phyloP scores from a whole-genome alignment of 1,284 basidiomycete genomes.

The Cryptococcus maquisensis region DNA sequence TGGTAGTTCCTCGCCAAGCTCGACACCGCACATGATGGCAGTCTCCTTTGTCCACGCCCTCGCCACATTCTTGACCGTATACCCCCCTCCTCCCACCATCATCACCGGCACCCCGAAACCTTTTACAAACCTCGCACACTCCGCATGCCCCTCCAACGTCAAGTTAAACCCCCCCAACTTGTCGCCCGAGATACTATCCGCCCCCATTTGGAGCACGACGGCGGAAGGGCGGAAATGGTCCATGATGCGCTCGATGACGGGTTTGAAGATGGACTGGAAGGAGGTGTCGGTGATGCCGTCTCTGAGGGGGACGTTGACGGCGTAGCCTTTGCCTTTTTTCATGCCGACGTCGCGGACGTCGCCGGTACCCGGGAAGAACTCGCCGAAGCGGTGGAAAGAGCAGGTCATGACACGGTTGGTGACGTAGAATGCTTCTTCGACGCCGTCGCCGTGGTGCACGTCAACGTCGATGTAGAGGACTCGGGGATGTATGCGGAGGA shows the following conservation, averaged over 20 bases:
- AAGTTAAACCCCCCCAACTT: slow-evolving; percentile 96
- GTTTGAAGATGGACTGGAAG: slow-evolving; percentile 78
- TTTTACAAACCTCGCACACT: slow-evolving; percentile 82
- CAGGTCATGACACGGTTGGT: slow-evolving; percentile 95
- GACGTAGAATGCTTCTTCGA: slow-evolving; percentile 98
- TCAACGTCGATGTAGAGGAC: slow-evolving; percentile 98
- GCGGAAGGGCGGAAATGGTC: slow-evolving; percentile 87
- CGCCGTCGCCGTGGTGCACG: slow-evolving; percentile 96
- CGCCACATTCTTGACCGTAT: slow-evolving; percentile 90
- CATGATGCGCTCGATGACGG: slow-evolving; percentile 80
- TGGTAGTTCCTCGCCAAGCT: slow-evolving; percentile 79
- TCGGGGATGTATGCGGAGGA: slow-evolving; percentile 68
- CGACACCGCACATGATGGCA: slow-evolving; percentile 81
- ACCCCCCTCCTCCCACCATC: slow-evolving; percentile 91
- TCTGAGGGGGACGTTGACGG: slow-evolving; percentile 88
- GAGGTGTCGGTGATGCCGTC: slow-evolving; percentile 82
- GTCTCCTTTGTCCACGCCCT: slow-evolving; percentile 97
- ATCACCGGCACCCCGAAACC: slow-evolving; percentile 83
- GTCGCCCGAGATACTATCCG: slow-evolving; percentile 91
- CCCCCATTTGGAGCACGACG: slow-evolving; percentile 91
- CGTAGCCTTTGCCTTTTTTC: slow-evolving; percentile 81
- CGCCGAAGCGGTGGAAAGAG: slow-evolving; percentile 93
- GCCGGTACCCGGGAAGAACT: slow-evolving; percentile 95
- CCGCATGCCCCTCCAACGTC: slow-evolving; percentile 83
- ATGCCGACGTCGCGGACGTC: slow-evolving; percentile 77